Conservation (phyloP, 2,329 filamentous ascomycete genomes). For the Fusarium praegraminearum region DNA sequence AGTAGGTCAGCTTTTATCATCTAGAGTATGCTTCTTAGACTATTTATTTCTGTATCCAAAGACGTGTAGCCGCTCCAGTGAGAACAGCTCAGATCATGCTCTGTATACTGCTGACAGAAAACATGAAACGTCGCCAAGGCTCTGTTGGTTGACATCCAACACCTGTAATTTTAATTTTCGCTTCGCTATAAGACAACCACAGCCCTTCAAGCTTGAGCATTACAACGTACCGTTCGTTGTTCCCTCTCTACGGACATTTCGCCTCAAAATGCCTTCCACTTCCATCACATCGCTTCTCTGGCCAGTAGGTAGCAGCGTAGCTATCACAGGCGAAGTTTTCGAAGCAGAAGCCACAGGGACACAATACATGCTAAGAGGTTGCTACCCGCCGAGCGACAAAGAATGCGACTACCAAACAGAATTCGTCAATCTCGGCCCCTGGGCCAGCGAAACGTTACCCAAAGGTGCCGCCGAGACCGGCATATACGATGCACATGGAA, state of each 20-base stretch:
- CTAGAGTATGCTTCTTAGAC: too few relatives aligned
- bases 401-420: conserved; percentile 15
- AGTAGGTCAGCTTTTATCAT: too few relatives aligned
- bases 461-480: conserved; percentile 8
- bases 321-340: not conserved
- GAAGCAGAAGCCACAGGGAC: conserved; percentile 8
- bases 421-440: conserved; percentile 10
- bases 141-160: not conserved
- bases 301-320: not conserved
- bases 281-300: conserved; percentile 18
- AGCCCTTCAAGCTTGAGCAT: not conserved
- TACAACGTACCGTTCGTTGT: not conserved
- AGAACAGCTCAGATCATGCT: not conserved
- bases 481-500: conserved; percentile 13
- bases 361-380: conserved; percentile 11
- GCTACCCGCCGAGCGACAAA: not conserved
- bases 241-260: not conserved
- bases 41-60: too few relatives aligned
- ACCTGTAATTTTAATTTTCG: not conserved
- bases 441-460: conserved; percentile 13
- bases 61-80: not conserved
- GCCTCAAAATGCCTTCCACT: not conserved
- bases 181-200: too few relatives aligned
- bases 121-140: conserved; percentile 3
- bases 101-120: not conserved